Evolutionary conservation across 805 yeast genomes (phyloP).

Genomic region (Blastobotrys attinorum): DNA sequence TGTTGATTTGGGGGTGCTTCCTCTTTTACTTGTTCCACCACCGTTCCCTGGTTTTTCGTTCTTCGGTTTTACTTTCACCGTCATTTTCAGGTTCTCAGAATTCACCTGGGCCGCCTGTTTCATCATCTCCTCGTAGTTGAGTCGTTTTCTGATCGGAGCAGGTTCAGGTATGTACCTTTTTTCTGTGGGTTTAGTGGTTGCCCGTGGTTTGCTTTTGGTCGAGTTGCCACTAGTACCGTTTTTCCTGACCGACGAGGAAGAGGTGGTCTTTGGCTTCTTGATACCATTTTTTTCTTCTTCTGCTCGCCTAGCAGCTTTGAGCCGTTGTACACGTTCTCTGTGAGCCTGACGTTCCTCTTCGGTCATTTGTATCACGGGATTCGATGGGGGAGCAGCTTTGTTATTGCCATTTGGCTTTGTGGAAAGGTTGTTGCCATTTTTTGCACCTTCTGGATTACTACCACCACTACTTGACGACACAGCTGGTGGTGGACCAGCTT

Average conservation of each 20-base stretch:
- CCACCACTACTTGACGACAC: too few relatives aligned
- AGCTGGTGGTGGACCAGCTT: constrained; percentile 1
- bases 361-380: constrained; percentile 7
- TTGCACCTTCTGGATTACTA: not conserved
- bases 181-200: not conserved
- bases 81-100: constrained; percentile 37
- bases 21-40: too few relatives aligned
- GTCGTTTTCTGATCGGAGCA: constrained; percentile 26
- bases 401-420: not conserved
- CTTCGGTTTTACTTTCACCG: constrained; percentile 28
- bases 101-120: constrained; percentile 58
- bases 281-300: constrained; percentile 6
- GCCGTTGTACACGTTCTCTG: constrained; percentile 18
- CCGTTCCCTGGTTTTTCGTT: constrained; percentile 2
- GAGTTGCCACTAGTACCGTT: too few relatives aligned
- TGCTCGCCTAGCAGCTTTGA: constrained; percentile 20
- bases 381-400: not conserved
- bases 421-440: not conserved
- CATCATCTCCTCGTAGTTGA: constrained; percentile 62
- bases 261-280: constrained; percentile 1
- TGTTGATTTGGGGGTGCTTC: not conserved
- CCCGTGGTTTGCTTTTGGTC: constrained; percentile 1
- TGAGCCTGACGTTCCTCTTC: constrained; percentile 19
- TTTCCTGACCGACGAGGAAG: constrained; percentile 1
- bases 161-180: constrained; percentile 2